Conservation (phyloP, 331 rosid genomes). For the Stylosanthes scabra region DNA sequence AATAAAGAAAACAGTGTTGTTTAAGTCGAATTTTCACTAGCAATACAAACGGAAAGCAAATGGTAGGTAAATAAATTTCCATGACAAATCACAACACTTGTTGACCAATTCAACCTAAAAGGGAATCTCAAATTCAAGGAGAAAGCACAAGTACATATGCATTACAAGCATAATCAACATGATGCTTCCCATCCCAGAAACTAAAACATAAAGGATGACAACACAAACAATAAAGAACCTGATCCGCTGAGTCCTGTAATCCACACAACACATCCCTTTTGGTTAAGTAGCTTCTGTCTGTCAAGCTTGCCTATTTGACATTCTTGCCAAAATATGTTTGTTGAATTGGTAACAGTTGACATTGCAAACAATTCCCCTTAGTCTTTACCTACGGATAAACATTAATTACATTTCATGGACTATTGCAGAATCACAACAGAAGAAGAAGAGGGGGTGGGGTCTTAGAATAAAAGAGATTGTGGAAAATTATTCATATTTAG, state of each 20-base stretch:
- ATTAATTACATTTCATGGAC: slow-evolving; percentile 36
- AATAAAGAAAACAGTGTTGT: background rate
- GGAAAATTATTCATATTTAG: background rate
- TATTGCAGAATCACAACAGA: slow-evolving; percentile 33
- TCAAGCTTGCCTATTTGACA: slow-evolving; percentile 73
- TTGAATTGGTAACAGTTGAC: slow-evolving; percentile 69
- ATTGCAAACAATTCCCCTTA: slow-evolving; percentile 50
- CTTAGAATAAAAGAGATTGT: slow-evolving; percentile 26
- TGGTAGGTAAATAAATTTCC: background rate
- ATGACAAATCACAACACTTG: slow-evolving; percentile 13
- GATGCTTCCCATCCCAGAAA: slow-evolving; percentile 24
- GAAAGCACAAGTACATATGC: slow-evolving; percentile 32
- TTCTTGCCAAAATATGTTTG: slow-evolving; percentile 87
- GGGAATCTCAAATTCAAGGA: slow-evolving; percentile 27
- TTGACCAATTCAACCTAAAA: slow-evolving; percentile 13
- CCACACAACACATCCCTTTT: slow-evolving; percentile 93
- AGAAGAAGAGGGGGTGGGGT: slow-evolving; percentile 28
- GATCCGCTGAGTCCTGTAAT: slow-evolving; percentile 95
- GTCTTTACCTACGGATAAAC: slow-evolving; percentile 32
- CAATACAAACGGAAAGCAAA: slow-evolving; percentile 11
- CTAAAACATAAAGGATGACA: background rate
- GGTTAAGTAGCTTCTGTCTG: slow-evolving; percentile 84
- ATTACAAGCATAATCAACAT: slow-evolving; percentile 22
- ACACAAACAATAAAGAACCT: slow-evolving; percentile 51
- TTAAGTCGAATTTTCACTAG: background rate